A percentile compares a stretch with the other conserved stretches of the same genome.
Evolutionary conservation across 345 rosid genomes (phyloP).

Genomic region (Trapa incisa): DNA sequence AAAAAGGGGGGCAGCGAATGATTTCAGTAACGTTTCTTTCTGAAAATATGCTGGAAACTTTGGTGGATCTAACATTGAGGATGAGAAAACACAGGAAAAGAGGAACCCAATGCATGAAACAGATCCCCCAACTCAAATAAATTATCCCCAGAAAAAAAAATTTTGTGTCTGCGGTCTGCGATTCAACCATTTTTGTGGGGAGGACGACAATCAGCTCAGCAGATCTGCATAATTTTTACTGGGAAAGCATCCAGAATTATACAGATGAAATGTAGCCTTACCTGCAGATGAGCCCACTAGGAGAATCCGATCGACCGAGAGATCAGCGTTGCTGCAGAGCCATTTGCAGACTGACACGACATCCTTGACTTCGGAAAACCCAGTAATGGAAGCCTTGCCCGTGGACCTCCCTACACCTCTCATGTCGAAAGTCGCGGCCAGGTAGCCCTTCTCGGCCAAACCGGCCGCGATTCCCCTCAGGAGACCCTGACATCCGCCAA

Average conservation of each 20-base stretch:
- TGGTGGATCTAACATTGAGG: too few species aligned
- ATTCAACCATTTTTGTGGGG: background rate
- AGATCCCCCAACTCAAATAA: background rate
- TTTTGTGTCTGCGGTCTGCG: background rate
- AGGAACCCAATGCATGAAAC: background rate
- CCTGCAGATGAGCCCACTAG: conserved; percentile 93
- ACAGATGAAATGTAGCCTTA: conserved; percentile 12
- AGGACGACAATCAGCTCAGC: background rate
- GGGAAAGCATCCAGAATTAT: background rate
- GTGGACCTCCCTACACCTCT: conserved; percentile 55
- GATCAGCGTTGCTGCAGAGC: conserved; percentile 28
- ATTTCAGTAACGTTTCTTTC: background rate
- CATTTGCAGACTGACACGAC: conserved; percentile 71
- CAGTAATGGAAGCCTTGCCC: conserved; percentile 79
- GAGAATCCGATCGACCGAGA: conserved; percentile 45
- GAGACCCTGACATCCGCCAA: too few species aligned
- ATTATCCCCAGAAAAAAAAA: background rate
- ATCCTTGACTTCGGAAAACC: conserved; percentile 75
- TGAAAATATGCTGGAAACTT: too few species aligned
- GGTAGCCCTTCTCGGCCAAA: too few species aligned
- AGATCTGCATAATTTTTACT: background rate
- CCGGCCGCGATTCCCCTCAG: too few species aligned
- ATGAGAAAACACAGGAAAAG: too few species aligned
- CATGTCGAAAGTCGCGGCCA: too few species aligned
- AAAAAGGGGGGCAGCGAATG: background rate